Percentiles rank a stretch among this genome's conserved stretches.
Evolutionary conservation across 345 rosid genomes (phyloP).

Genomic region (Raphanus raphanistrum): DNA sequence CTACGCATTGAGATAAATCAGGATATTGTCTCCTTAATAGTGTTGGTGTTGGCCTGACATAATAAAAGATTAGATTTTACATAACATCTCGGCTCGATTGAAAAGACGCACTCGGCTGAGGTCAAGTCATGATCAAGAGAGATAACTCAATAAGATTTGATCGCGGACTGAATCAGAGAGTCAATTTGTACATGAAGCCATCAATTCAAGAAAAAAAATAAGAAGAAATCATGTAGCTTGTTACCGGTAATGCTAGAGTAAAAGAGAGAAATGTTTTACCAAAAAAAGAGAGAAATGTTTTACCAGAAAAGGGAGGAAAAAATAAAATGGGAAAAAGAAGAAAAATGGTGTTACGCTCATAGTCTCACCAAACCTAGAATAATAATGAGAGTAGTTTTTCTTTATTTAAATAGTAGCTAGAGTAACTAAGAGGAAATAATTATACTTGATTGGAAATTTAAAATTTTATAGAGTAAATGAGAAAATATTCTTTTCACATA

Average conservation of each 20-base stretch:
- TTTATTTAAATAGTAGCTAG: too few relatives aligned
- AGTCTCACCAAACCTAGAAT: too few relatives aligned
- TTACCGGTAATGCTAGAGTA: not conserved
- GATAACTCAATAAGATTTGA: not conserved
- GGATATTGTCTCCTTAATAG: conserved; percentile 26
- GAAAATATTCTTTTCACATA: not conserved
- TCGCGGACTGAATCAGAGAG: not conserved
- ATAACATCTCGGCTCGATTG: not conserved
- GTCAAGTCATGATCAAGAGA: not conserved
- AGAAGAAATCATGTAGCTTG: not conserved
- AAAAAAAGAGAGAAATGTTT: not conserved
- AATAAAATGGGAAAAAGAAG: too few relatives aligned
- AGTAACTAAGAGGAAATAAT: too few relatives aligned
- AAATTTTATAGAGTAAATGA: not conserved
- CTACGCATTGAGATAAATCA: conserved; percentile 12
- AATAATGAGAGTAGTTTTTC: too few relatives aligned
- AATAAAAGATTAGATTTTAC: not conserved
- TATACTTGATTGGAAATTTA: too few relatives aligned
- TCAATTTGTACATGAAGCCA: not conserved
- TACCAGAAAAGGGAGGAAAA: too few relatives aligned
- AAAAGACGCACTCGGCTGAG: not conserved
- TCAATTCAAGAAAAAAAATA: not conserved
- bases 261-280: not conserved
- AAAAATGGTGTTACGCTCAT: too few relatives aligned
- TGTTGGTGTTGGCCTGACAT: not conserved